phyloP scores from a whole-genome alignment of 805 yeast genomes.

The Yarrowia porcina region DNA sequence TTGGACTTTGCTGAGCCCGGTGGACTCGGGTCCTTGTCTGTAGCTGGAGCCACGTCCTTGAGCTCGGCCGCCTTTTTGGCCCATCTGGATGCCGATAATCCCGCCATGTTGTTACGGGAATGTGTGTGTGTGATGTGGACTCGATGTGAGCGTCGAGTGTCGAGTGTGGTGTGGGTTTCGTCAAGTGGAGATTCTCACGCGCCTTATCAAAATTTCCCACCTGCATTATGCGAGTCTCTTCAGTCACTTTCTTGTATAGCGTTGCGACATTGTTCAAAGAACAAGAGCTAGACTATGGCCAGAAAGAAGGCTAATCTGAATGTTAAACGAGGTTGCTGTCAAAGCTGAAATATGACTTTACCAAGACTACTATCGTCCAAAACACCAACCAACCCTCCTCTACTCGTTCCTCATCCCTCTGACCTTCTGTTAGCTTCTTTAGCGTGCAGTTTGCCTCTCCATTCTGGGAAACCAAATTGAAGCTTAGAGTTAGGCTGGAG shows the following conservation, averaged over 20 bases:
- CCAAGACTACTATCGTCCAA: too few species aligned
- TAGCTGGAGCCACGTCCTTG: neutral
- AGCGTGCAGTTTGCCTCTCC: neutral
- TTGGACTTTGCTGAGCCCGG: neutral
- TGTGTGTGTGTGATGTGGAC: neutral
- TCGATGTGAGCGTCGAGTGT: neutral
- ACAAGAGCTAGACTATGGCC: neutral
- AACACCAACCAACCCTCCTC: too few species aligned
- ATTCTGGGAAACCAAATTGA: neutral
- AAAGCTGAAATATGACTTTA: neutral
- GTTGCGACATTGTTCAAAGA: neutral
- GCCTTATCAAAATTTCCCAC: conserved; percentile 21
- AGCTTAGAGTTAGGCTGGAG: conserved; percentile 2
- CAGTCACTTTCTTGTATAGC: neutral
- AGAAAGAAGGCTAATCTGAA: conserved; percentile 9
- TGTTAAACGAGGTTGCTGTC: neutral
- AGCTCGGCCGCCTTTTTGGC: conserved; percentile 16
- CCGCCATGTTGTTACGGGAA: conserved; percentile 23
- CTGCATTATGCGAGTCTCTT: conserved; percentile 10
- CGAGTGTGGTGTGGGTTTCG: neutral
- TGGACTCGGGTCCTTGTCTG: neutral
- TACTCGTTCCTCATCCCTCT: too few species aligned
- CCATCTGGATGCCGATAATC: conserved; percentile 21
- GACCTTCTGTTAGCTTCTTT: neutral
- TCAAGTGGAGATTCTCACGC: conserved; percentile 8